Evolutionary conservation across 768 basidiomycete genomes (phyloP).

Genomic region (Mrakia hoshinonis): DNA sequence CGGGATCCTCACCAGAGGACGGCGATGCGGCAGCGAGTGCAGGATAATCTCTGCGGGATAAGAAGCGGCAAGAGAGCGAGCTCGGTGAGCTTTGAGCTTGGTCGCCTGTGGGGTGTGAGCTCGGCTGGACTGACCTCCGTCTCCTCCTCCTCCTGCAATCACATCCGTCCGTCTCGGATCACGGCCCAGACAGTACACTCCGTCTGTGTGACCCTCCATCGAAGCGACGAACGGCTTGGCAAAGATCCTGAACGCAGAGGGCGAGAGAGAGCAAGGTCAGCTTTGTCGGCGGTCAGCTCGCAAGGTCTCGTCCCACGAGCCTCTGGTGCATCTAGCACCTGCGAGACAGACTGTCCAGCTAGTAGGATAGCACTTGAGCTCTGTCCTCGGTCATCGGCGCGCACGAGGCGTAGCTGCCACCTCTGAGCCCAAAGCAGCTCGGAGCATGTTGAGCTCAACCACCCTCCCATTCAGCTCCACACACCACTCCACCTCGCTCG

Average conservation of each 20-base stretch:
- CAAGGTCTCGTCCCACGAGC: neutral
- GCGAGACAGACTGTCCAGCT: too few species aligned
- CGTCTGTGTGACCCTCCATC: constrained; percentile 87
- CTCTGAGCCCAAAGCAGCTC: too few species aligned
- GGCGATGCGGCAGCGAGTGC: constrained; percentile 48
- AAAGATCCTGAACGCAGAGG: constrained; percentile 58
- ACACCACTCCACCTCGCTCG: neutral
- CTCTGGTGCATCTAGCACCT: neutral
- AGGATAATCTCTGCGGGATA: constrained; percentile 61
- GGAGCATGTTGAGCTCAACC: neutral
- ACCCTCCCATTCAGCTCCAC: neutral
- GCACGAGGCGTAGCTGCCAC: too few species aligned
- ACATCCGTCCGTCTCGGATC: constrained; percentile 61
- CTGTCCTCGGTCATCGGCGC: too few species aligned
- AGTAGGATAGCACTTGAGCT: too few species aligned
- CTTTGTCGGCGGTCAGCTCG: constrained; percentile 4
- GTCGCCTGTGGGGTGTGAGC: neutral
- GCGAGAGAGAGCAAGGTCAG: constrained; percentile 2
- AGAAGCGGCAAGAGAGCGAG: constrained; percentile 4
- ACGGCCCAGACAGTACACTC: constrained; percentile 74
- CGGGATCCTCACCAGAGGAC: constrained; percentile 41
- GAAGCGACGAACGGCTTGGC: constrained; percentile 90
- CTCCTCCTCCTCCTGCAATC: constrained; percentile 87
- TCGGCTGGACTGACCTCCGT: constrained; percentile 62
- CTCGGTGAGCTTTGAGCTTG: constrained; percentile 8